Base-by-base conservation (phyloP, 768 basidiomycete genomes). In the Phylloporus rhodoxanthus region DNA sequence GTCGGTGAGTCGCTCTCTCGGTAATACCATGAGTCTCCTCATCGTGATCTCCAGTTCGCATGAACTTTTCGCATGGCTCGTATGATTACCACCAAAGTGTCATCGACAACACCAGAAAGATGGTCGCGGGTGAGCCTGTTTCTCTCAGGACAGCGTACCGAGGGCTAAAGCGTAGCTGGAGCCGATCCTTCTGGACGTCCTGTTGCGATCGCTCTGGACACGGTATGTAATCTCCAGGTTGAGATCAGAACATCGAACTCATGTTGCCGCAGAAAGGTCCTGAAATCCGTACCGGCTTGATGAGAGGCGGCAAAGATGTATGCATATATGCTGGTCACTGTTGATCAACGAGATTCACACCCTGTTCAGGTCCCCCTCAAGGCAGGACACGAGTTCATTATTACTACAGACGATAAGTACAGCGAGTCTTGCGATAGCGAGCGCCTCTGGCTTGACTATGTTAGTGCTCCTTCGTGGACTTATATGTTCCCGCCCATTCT, bases 51-150 rank as follows among this genome's bases (percentile, higher is more conserved):
- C 23, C 59, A 97, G 96, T 99, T 56, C 94, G 96, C 72, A 98
- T 99, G 96, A 99, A 99, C 80, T 99, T 98, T 70, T 98, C 95
- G 47, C 96, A 99, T 82, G 96, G 96, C 41, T 87, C 86, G 49
- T 94, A 99, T 71, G 92, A 93, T 62, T 98, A 95, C 69, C 96
- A 98, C 74, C 93, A 99, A 74, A 93, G 90, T 57, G 96, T 98
- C 59, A 92, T 99, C 67, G 94, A 98, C 75, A 98, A 98, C 77
- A 87, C 92, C 44, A 79, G 94, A 62, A 85, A 84, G 66, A 85
- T 87, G 76, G 79, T 91, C 47, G 80, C 81, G 37, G 72, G 91
- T 92, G 58, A 59, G 81, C 66, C 13, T 10, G 45, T 36, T 45
- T 32, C 2, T 34, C 34, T 30, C 40, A 11, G 10, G 15, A 11